Percentiles rank a stretch among this genome's conserved stretches.
Conservation (phyloP, 306 rosid genomes). For the Castanea crenata region DNA sequence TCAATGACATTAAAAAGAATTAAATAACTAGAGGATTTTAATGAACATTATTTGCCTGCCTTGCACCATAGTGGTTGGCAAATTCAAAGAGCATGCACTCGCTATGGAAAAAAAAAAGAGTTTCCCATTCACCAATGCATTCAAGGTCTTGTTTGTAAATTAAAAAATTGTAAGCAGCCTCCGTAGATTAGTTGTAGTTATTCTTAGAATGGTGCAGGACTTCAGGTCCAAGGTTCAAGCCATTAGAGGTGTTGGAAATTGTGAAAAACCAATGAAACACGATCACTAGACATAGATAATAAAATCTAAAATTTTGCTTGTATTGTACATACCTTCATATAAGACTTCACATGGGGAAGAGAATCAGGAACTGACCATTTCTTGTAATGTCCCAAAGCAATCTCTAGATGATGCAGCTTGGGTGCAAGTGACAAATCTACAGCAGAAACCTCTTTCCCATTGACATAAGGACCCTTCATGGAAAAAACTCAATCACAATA, state of each 20-base stretch:
- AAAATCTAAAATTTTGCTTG: not conserved
- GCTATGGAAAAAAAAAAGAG: too few species aligned
- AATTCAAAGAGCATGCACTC: too few species aligned
- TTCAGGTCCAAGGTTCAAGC: not conserved
- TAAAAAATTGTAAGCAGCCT: not conserved
- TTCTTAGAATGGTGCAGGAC: not conserved
- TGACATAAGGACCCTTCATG: conserved; percentile 80
- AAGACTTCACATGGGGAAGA: conserved; percentile 57
- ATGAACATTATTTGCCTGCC: too few species aligned
- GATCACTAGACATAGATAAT: not conserved
- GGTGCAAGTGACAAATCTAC: conserved; percentile 87
- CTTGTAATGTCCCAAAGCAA: conserved; percentile 82
- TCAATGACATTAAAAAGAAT: too few species aligned
- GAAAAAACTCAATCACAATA: not conserved
- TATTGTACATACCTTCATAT: conserved; percentile 58
- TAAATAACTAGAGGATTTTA: too few species aligned
- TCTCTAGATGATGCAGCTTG: conserved; percentile 86
- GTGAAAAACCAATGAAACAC: not conserved
- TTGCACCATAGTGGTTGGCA: too few species aligned
- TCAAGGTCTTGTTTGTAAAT: too few species aligned
- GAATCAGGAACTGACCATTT: conserved; percentile 84
- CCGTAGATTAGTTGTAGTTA: not conserved
- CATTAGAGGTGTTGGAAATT: not conserved
- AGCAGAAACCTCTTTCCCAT: conserved; percentile 75
- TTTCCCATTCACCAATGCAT: too few species aligned